These are phyloP conservation scores for Gossypium davidsonii DNA, from an alignment of 441 rosid species.

Conservation along the genomic window DNA sequence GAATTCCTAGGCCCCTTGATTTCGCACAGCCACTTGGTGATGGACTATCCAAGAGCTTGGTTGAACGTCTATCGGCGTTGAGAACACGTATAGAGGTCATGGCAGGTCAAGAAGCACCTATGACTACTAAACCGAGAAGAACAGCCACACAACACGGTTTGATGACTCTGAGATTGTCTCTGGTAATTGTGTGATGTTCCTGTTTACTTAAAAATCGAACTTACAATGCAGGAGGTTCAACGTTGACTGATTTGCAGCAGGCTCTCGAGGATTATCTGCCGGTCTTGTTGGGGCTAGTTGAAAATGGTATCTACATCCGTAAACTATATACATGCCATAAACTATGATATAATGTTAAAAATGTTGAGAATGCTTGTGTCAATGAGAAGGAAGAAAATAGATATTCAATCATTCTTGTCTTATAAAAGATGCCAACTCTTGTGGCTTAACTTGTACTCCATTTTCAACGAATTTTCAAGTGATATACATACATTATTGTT, in stretches of 20 bases:
- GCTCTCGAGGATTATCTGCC: slow-evolving; percentile 45
- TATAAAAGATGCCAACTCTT: neutral
- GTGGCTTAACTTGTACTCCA: neutral
- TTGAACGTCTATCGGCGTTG: slow-evolving; percentile 35
- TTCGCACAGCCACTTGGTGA: slow-evolving; percentile 26
- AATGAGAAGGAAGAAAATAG: neutral
- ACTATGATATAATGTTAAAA: neutral
- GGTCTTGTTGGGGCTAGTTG: slow-evolving; percentile 31
- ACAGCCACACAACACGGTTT: slow-evolving; percentile 40
- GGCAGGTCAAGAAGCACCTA: slow-evolving; percentile 43
- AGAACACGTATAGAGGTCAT: slow-evolving; percentile 39
- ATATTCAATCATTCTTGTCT: neutral
- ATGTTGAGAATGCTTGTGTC: neutral
- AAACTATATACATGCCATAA: neutral
- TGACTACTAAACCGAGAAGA: slow-evolving; percentile 27
- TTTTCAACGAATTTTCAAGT: neutral
- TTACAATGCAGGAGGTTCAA: slow-evolving; percentile 36
- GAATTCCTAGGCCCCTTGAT: slow-evolving; percentile 38
- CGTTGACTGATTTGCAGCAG: slow-evolving; percentile 41
- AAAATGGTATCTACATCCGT: slow-evolving; percentile 25
- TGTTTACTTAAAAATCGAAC: neutral
- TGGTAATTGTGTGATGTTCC: neutral
- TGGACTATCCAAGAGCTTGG: slow-evolving; percentile 27
- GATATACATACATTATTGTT: neutral
- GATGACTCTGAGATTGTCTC: neutral